Base-by-base conservation (phyloP, 345 rosid genomes). In the Triadica sebifera region DNA sequence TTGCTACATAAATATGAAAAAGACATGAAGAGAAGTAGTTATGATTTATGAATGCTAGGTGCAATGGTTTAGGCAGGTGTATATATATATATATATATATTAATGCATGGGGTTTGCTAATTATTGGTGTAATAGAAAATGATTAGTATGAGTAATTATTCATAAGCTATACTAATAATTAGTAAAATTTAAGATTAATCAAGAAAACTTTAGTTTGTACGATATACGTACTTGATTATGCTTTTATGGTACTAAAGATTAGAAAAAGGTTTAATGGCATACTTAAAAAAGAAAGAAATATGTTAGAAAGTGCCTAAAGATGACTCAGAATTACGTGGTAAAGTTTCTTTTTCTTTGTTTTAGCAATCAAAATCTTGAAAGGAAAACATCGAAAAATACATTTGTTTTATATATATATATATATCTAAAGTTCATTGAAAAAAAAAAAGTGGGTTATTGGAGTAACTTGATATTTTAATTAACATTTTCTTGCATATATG, bases 261-360 rank as follows among this genome's bases (percentile, higher is more conserved):
- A 29, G 56, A 39, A 53, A 43, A 78, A 75, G 47, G 67, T 47
- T n/a, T 22, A 7, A 17, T 46, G 73, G 73, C 59, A 70, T 43
- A 38, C 34, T 51, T 70, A 66, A 46, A 16, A 29, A 61, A 74
- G 68, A 74, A 76, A 75, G 64, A 17, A 65, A 77, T 56, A 6
- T 65, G 8, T 50, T 24, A 34, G n/a, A 69, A 38, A 69, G 73
- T 69, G 10, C 0, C 4, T 61, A 37, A 61, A 74, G 81, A 78
- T 70, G 79, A 64, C 53, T 71, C 78, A 65, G 38, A 74, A 71
- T 78, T 74, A 68, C 8, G 19, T 17, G 52, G 56, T 20, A 58
- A 75, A 59, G 22, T 74, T 74, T 56, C 17, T 75, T 79, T 58
- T 25, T 68, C 63, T 52, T 74, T 56, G 61, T 71, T 62, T 66